Base-by-base conservation (phyloP, 495 filamentous ascomycete species). In the Parmelia sp. region DNA sequence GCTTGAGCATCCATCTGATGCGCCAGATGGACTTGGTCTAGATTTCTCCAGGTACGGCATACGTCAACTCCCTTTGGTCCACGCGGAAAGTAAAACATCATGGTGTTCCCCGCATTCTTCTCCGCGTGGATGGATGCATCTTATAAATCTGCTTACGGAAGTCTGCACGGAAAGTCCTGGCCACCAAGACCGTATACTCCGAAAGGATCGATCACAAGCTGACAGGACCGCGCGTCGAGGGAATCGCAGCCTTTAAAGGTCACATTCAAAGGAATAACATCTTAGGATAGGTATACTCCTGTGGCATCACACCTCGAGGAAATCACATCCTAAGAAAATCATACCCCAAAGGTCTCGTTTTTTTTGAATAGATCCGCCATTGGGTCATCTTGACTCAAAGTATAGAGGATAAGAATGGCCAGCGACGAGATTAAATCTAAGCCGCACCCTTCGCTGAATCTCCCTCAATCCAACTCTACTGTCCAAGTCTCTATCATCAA, bases 401-500 rank as follows among this genome's bases (percentile, higher is more conserved):
- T 14, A 53, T 11, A 31, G 14, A 40, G 42, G n/a, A 53, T 51
- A 14, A 64, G 33, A 9, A 69, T 69, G 67, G 67, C 67, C 36
- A 51, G 61, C 49, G 60, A 66, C 7, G 64, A 69, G 8, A 66
- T 66, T 36, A 19, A 66, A 64, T 37, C 67, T 21, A 60, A 69
- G 61, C 11, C 56, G 14, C 40, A 29, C 44, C 64, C 67, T 45
- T 59, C 58, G 45, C 61, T 69, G 31, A 44, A 62, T 4, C 61
- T 69, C 15, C 67, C 67, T 17, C 47, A 64, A 64, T 62, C 71
- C 45, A 44, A 66, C 35, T 63, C 40, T 17, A 74, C 69, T 0
- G 76, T 78, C 12, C 70, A 75, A 4, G 73, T 78, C 21, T 68
- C 69, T 21, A 71, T 75, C 58, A 70, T 77, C 19, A 74, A 78